phyloP scores from a whole-genome alignment of 2,329 filamentous ascomycete species.

The Alternaria panax region DNA sequence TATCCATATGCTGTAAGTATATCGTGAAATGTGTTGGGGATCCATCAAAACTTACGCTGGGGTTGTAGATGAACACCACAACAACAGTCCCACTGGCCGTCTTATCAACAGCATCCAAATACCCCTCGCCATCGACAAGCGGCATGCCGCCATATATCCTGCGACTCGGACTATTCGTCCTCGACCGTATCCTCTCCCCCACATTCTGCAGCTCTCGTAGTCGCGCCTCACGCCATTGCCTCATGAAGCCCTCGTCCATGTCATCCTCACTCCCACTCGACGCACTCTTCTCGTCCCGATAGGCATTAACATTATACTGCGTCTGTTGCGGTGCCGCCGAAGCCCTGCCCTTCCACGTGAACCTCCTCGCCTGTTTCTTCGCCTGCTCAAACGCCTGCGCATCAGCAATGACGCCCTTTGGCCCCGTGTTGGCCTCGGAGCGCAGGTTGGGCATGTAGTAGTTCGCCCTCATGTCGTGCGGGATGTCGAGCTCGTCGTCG shows the following conservation, averaged over 20 bases:
- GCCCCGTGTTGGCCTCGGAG: constrained; percentile 75
- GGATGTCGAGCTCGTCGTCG: constrained; percentile 55
- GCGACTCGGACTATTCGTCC: constrained; percentile 78
- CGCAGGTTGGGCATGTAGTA: constrained; percentile 67
- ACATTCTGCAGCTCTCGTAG: constrained; percentile 75
- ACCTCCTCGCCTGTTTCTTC: constrained; percentile 47
- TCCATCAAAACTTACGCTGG: neutral
- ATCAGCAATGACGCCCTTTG: constrained; percentile 87
- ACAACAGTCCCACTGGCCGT: constrained; percentile 81
- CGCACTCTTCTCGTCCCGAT: constrained; percentile 58
- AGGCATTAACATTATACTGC: constrained; percentile 42
- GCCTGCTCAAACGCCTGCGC: constrained; percentile 78
- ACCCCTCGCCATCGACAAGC: constrained; percentile 86
- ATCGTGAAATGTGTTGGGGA: neutral
- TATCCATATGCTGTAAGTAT: constrained; percentile 60
- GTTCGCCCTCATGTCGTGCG: constrained; percentile 63
- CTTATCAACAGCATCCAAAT: constrained; percentile 95
- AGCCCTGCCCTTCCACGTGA: constrained; percentile 44
- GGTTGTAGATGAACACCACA: constrained; percentile 80
- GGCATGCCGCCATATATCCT: constrained; percentile 81
- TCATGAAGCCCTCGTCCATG: constrained; percentile 82
- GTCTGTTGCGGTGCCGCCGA: constrained; percentile 11
- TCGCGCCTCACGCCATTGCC: constrained; percentile 82
- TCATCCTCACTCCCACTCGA: constrained; percentile 57
- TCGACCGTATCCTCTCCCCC: constrained; percentile 63